Evolutionary conservation across 306 rosid species (phyloP).

Genomic region (Fagus sylvatica): DNA sequence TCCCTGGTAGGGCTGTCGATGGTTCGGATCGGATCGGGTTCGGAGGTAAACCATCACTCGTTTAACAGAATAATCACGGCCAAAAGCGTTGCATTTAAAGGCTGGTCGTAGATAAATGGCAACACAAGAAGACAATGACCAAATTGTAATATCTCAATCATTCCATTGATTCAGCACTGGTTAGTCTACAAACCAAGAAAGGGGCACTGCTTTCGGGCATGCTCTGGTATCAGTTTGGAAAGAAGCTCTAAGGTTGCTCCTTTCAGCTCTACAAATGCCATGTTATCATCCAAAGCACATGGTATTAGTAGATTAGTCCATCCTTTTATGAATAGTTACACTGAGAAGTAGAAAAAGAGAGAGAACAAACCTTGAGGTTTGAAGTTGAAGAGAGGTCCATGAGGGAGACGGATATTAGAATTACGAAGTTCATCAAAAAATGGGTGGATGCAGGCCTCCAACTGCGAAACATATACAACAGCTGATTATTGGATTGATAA

Average conservation of each 20-base stretch:
- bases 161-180: constrained; percentile 12
- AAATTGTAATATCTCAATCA: background rate
- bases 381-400: constrained; percentile 69
- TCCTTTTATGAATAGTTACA: background rate
- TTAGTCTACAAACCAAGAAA: constrained; percentile 40
- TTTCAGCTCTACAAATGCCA: constrained; percentile 47
- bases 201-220: constrained; percentile 62
- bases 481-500: background rate
- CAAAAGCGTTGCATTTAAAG: background rate
- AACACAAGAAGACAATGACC: too few species aligned
- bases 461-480: constrained; percentile 25
- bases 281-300: constrained; percentile 2
- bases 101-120: background rate
- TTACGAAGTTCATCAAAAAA: constrained; percentile 72
- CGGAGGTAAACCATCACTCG: too few species aligned
- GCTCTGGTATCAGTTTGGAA: constrained; percentile 60
- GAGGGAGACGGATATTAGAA: constrained; percentile 56
- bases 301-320: background rate
- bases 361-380: constrained; percentile 57
- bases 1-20: too few species aligned
- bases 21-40: too few species aligned
- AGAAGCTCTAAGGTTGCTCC: constrained; percentile 60
- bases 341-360: background rate
- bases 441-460: constrained; percentile 60
- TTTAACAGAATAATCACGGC: background rate